Evolutionary conservation across 495 filamentous ascomycete genomes (phyloP).

Genomic region (Hamigera avellanea): DNA sequence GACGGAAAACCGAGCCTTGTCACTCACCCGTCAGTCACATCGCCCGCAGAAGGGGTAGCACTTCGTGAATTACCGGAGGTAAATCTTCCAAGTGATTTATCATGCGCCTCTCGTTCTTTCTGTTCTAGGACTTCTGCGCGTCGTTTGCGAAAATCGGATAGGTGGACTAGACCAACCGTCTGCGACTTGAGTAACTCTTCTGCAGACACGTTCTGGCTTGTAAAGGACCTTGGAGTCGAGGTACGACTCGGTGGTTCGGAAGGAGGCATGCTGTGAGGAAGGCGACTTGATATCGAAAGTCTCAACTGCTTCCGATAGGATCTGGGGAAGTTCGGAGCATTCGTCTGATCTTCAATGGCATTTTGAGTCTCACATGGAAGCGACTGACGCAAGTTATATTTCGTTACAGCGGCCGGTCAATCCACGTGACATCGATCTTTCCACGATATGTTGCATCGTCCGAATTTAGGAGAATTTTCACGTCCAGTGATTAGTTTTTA

Average conservation of each 20-base stretch:
- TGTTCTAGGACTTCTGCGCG: constrained; percentile 90
- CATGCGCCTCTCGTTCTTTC: constrained; percentile 72
- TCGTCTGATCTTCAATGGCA: no score
- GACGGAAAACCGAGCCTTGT: constrained; percentile 7
- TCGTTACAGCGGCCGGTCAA: constrained; percentile 1
- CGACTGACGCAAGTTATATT: constrained; percentile 3
- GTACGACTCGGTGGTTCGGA: constrained; percentile 25
- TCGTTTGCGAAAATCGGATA: constrained; percentile 93
- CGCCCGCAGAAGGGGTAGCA: constrained; percentile 41
- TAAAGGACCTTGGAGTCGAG: constrained; percentile 48
- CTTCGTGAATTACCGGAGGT: constrained; percentile 36
- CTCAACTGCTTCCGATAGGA: no score
- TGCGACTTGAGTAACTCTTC: constrained; percentile 86
- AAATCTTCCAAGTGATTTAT: constrained; percentile 40
- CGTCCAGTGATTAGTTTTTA: no score
- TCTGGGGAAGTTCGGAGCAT: no score
- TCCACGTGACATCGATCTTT: no score
- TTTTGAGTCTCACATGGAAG: constrained; percentile 2
- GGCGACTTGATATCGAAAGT: neutral
- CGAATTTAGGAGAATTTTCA: no score
- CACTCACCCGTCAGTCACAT: constrained; percentile 41
- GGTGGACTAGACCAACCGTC: constrained; percentile 84
- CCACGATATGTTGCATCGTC: no score
- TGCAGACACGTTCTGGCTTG: constrained; percentile 65
- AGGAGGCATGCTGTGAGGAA: constrained; percentile 17